Percentiles rank a stretch among this genome's conserved stretches.
Conservation (phyloP, 345 rosid genomes). For the Aegle marmelos region DNA sequence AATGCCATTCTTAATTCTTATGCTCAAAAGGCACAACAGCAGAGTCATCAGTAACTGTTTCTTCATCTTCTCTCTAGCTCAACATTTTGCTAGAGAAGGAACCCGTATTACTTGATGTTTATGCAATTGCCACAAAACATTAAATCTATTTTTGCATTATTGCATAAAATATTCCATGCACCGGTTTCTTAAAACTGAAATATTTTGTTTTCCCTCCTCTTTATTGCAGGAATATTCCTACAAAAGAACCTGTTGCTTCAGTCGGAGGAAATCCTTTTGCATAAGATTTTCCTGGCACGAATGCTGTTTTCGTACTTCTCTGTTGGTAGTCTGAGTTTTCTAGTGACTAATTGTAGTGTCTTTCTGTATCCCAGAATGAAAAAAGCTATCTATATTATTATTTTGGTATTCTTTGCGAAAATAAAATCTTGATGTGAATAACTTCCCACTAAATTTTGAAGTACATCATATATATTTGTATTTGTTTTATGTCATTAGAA, state of each 20-base stretch:
- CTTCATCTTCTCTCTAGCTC: background rate
- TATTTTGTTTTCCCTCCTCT: background rate
- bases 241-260: constrained; percentile 78
- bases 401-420: constrained; percentile 12
- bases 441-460: background rate
- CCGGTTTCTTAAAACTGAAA: background rate
- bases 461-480: background rate
- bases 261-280: constrained; percentile 90
- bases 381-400: background rate
- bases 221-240: constrained; percentile 48
- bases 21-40: background rate
- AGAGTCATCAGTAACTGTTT: background rate
- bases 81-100: background rate
- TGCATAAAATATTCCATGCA: background rate
- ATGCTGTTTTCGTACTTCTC: background rate
- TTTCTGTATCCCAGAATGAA: background rate
- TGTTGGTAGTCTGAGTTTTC: background rate
- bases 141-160: background rate
- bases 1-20: background rate
- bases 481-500: background rate
- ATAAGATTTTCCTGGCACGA: constrained; percentile 23
- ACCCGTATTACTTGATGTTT: background rate
- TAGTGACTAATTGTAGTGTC: background rate
- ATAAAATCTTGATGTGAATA: constrained; percentile 12
- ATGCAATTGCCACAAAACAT: background rate